Evolutionary conservation across 1,139 yeast genomes (phyloP).

Genomic region (Nadsonia starkeyi-henricii): DNA sequence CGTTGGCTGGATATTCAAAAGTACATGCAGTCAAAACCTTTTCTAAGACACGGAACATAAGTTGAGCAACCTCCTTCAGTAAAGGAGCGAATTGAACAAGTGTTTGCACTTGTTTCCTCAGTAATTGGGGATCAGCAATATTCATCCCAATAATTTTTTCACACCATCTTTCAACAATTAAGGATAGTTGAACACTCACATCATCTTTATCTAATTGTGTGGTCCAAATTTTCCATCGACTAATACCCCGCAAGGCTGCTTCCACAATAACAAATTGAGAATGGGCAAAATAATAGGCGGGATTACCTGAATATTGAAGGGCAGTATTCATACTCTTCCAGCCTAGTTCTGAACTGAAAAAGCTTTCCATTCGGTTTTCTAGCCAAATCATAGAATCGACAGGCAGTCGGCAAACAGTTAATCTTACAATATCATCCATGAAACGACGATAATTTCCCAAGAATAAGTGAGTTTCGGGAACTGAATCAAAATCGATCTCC

Average conservation of each 20-base stretch:
- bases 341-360: constrained; percentile 67
- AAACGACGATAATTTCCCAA: constrained; percentile 68
- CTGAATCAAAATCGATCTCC: constrained; percentile 76
- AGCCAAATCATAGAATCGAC: constrained; percentile 74
- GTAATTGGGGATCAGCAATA: constrained; percentile 63
- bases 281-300: constrained; percentile 61
- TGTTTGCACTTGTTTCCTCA: constrained; percentile 80
- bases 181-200: constrained; percentile 41
- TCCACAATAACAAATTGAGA: constrained; percentile 81
- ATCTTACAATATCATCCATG: constrained; percentile 80
- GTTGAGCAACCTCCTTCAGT: constrained; percentile 50
- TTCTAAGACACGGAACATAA: constrained; percentile 75
- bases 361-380: constrained; percentile 54
- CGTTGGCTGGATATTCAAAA: constrained; percentile 46
- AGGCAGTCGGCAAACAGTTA: constrained; percentile 77
- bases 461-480: constrained; percentile 67
- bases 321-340: constrained; percentile 45
- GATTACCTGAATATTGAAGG: constrained; percentile 43
- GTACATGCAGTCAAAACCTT: constrained; percentile 82
- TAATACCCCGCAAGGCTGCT: constrained; percentile 79
- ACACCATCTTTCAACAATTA: constrained; percentile 62
- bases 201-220: constrained; percentile 46
- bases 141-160: constrained; percentile 63
- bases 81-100: constrained; percentile 95
- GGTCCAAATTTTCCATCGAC: constrained; percentile 96